Conservation (phyloP, 2,329 filamentous ascomycete species). For the Neonectria faginata region DNA sequence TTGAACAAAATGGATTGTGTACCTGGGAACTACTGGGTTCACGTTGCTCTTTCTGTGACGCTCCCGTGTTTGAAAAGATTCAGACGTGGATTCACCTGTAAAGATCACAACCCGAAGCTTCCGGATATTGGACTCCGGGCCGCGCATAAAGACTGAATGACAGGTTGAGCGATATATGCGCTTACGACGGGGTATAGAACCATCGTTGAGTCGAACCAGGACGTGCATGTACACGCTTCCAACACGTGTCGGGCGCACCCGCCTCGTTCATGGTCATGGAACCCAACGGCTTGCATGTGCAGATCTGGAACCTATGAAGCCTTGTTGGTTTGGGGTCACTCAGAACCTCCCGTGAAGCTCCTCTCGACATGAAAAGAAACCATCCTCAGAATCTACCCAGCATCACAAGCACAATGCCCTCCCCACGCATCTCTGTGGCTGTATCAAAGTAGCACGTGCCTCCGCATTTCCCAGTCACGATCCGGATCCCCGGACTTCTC, state of each 20-base stretch:
- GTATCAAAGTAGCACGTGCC: neutral
- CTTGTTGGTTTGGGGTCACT: neutral
- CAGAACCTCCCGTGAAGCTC: neutral
- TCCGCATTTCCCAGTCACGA: neutral
- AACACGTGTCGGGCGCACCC: neutral
- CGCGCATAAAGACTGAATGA: neutral
- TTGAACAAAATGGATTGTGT: conserved; percentile 33
- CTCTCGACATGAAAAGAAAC: too few relatives aligned
- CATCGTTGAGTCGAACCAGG: neutral
- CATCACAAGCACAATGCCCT: neutral
- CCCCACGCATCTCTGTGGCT: neutral
- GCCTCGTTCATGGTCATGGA: neutral
- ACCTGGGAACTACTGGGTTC: conserved; percentile 13
- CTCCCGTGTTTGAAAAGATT: neutral
- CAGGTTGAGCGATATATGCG: conserved; percentile 4
- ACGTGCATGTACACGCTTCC: neutral
- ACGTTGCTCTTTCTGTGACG: neutral
- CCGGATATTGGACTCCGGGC: neutral
- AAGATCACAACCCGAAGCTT: neutral
- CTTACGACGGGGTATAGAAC: neutral
- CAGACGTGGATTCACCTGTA: neutral
- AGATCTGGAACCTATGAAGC: neutral
- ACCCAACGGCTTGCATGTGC: neutral
- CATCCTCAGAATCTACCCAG: neutral
- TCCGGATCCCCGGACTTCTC: conserved; percentile 4